phyloP scores from a whole-genome alignment of 1,284 basidiomycete genomes.

The Irpex lacteus region DNA sequence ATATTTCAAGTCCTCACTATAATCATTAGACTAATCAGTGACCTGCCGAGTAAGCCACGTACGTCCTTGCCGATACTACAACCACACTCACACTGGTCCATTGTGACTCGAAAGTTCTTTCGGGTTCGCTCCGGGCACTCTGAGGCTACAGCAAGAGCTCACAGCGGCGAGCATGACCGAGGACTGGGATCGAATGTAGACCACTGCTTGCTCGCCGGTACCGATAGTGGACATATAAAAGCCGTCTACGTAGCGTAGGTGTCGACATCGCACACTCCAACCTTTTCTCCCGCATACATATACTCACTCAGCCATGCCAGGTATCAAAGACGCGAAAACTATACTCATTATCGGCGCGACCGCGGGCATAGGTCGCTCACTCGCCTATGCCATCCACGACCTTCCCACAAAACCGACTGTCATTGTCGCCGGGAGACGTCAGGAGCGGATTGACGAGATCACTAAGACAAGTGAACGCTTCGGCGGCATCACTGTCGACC shows the following conservation, averaged over 20 bases:
- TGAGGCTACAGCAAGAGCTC: background rate
- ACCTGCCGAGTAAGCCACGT: background rate
- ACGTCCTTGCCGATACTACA: background rate
- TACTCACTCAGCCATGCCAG: background rate
- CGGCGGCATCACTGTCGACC: constrained; percentile 41
- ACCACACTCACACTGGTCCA: background rate
- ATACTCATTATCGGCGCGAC: constrained; percentile 42
- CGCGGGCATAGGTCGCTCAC: constrained; percentile 56
- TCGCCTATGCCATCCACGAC: constrained; percentile 49
- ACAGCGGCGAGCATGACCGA: background rate
- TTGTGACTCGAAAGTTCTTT: too few relatives aligned
- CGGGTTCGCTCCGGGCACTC: too few relatives aligned
- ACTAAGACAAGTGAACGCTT: constrained; percentile 31
- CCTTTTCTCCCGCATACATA: too few relatives aligned
- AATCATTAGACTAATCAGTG: background rate
- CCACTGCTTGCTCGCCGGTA: background rate
- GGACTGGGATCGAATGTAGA: background rate
- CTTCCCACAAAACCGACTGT: constrained; percentile 50
- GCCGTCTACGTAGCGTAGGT: too few relatives aligned
- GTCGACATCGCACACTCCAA: too few relatives aligned
- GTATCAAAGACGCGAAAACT: background rate
- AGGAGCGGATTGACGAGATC: constrained; percentile 49
- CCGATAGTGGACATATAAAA: background rate
- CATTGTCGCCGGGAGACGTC: constrained; percentile 54
- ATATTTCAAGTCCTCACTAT: background rate